These are phyloP conservation scores for Polytrichum commune DNA, from an alignment of 225 moss, liverwort and hornwort species.

Conservation along the genomic window DNA sequence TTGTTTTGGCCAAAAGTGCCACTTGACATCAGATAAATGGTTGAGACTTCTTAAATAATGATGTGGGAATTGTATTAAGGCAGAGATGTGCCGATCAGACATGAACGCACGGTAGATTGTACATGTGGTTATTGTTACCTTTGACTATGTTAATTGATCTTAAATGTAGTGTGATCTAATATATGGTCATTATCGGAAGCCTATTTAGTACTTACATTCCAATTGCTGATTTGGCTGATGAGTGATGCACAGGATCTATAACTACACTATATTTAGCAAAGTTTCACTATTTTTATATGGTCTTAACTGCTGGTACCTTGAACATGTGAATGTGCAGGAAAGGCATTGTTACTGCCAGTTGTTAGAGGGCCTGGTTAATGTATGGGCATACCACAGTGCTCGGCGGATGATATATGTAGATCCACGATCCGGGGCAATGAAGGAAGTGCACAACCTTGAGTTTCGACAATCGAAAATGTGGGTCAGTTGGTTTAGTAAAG, in stretches of 20 bases:
- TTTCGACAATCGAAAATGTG: constrained; percentile 68
- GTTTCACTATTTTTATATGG: neutral
- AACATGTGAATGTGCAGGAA: constrained; percentile 42
- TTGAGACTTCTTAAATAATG: no score
- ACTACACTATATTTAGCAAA: constrained; percentile 8
- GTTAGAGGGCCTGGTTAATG: constrained; percentile 84
- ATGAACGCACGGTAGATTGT: no score
- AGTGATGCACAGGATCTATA: neutral
- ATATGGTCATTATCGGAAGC: no score
- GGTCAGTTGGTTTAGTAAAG: constrained; percentile 63
- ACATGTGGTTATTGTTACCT: no score
- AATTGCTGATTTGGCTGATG: no score
- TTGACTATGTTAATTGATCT: no score
- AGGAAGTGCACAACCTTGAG: constrained; percentile 67
- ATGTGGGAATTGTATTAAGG: no score
- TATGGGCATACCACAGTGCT: constrained; percentile 99
- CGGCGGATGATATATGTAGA: constrained; percentile 79
- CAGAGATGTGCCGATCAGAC: no score
- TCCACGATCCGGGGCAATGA: constrained; percentile 70
- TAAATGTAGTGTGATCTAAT: no score
- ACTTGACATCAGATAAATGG: no score
- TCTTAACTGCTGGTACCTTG: neutral
- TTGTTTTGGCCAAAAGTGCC: no score
- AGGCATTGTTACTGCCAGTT: constrained; percentile 89
- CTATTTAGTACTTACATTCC: no score